Evolutionary conservation across 139 green algal genomes (phyloP), one percentile per base, ranked within the genome.

Genomic region (Tetradesmus obliquus): DNA sequence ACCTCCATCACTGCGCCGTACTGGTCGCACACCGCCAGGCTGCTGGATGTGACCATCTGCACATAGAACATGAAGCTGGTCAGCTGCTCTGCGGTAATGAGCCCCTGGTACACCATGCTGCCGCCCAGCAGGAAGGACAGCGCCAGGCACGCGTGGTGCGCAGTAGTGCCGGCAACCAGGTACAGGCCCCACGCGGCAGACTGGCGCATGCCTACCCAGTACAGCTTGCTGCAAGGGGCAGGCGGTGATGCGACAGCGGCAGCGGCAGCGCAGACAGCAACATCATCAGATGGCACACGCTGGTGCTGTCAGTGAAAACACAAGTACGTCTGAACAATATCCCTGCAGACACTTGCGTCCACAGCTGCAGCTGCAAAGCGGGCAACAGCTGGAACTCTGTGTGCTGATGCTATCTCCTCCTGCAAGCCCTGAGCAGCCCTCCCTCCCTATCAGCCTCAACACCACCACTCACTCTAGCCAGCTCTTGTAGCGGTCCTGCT

Each of bases 11-110:
- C 92, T 81, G 94, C 92, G 2, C 95, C 96, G 91, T 95, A 97
- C 95, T 99, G 96, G 88, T 98, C 97, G 88, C 95, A 98, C 85
- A 98, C 96, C 17, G 92, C 94, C 74, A 98, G 94, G 55, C 93
- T 94, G 51, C 94, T 93, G 53, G 94, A 94, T 4, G 96, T 95
- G 55, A 98, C 94, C 87, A 98, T 32, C 86, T 90, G 76, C 13
- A 97, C 94, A 76, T 98, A 98, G 84, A 97, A 95, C 51, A 97
- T 94, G 92, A 97, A 98, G 82, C 93, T 95, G 17, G 97, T 98
- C 3, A 98, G 94, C 94, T 96, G 93, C 94, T 97, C 93, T 1
- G 94, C 90, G 4, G 88, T 96, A 6, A 98, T 91, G 1, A 69
- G 4, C 1, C 95, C 96, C 2, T 71, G 12, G 55, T 96, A 71